These are phyloP conservation scores for Smittium mucronatum DNA, from an alignment of 371 early-diverging fungal species.

Conservation along the genomic window DNA sequence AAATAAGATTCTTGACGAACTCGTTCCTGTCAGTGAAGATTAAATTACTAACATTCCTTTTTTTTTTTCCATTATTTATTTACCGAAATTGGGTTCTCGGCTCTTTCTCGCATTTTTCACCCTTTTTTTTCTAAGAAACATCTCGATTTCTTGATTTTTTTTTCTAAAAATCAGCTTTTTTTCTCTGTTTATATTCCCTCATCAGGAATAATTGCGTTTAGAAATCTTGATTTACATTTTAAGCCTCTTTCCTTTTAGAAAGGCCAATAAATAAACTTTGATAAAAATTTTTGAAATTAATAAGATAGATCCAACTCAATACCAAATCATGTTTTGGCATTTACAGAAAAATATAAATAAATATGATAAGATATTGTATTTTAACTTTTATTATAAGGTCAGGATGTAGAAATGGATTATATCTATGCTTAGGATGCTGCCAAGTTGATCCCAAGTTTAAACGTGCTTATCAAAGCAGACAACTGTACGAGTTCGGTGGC, in stretches of 20 bases:
- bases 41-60: slow-evolving; percentile 24
- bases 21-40: slow-evolving; percentile 88
- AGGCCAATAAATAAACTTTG: no score
- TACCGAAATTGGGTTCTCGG: no score
- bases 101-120: no score
- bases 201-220: no score
- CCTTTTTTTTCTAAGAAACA: no score
- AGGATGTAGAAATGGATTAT: neutral
- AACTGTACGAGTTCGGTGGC: slow-evolving; percentile 74
- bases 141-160: no score
- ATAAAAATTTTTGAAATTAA: slow-evolving; percentile 89
- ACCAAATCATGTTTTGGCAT: slow-evolving; percentile 74
- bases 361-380: slow-evolving; percentile 42
- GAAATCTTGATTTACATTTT: no score
- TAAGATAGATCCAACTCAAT: slow-evolving; percentile 77
- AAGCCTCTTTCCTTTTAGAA: no score
- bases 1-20: slow-evolving; percentile 80
- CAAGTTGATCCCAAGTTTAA: slow-evolving; percentile 56
- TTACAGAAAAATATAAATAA: slow-evolving; percentile 86
- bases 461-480: slow-evolving; percentile 61
- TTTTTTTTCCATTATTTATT: neutral
- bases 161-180: no score
- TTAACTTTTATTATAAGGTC: neutral
- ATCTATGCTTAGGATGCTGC: slow-evolving; percentile 20
- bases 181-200: no score